Evolutionary conservation across 202 grass and related monocot species (phyloP), one percentile per base, ranked within the genome.

Genomic region (Setaria italica): DNA sequence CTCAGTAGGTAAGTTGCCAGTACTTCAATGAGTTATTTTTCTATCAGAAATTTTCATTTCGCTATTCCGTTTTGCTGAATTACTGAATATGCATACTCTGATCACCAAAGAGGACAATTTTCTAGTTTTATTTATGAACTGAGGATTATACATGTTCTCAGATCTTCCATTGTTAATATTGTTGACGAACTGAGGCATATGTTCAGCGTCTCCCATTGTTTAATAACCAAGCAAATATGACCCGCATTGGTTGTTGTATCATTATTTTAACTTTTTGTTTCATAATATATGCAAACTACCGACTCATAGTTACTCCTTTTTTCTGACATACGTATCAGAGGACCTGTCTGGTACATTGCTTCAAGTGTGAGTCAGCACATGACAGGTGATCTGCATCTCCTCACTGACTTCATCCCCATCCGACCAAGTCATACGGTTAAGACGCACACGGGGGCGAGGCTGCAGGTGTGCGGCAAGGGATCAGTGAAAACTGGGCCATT

Each of bases 381-480:
- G 63, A 67, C 33, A 9, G 63, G 63, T 34, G 34, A 67, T 67
- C 63, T 67, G 63, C 13, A 35, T 35, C 34, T 35, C 34, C 34
- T 35, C 2, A 35, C 34, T 35, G 34, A 35, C 34, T 35, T 35
- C 5, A 67, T 37, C 33, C 63, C 62, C 14, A 65, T 35, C 62
- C 62, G 62, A 65, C 30, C 62, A 37, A 67, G 63, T 33, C 15
- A 39, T 67, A 67, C 63, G 35, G 63, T 66, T 17, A 15, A 37
- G 63, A 37, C 32, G 17, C 51, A 62, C 25, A 62, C 21, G 0
- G 57, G 75, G 9, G 16, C 45, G 13, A 67, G 47, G 6, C 9
- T 80, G 60, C 59, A 66, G 45, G 62, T 80, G 8, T 67, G 77
- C 15, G 30, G 77, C 29, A 67, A 12, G 34, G 60, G 77, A 4